Conservation (phyloP, 2,329 filamentous ascomycete genomes). For the Cytospora schulzeri region DNA sequence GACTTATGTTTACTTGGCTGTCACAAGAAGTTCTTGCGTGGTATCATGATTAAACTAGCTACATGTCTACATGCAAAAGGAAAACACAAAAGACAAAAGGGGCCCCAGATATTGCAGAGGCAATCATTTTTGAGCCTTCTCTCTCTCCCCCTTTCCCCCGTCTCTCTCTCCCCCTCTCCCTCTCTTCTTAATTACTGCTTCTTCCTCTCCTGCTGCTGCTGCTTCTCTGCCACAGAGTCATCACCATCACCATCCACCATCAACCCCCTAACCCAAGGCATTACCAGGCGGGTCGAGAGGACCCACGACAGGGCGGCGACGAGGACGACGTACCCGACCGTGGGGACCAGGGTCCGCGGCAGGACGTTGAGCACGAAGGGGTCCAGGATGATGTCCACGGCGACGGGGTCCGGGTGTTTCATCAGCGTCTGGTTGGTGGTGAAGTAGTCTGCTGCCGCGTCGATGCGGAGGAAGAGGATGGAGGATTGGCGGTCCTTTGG, state of each 20-base stretch:
- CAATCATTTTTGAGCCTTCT: constrained; percentile 6
- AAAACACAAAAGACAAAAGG: constrained; percentile 1
- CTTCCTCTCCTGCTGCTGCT: constrained; percentile 41
- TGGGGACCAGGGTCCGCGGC: constrained; percentile 75
- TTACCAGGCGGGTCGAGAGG: constrained; percentile 42
- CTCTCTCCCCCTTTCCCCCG: constrained; percentile 44
- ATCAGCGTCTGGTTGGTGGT: constrained; percentile 75
- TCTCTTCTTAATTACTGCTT: constrained; percentile 35
- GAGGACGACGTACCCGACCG: constrained; percentile 65
- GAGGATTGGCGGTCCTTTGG: constrained; percentile 43
- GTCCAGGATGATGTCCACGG: constrained; percentile 82
- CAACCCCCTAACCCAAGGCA: constrained; percentile 35
- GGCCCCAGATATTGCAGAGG: constrained; percentile 9
- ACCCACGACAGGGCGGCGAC: constrained; percentile 57
- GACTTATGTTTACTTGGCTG: not conserved
- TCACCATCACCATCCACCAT: too few species aligned
- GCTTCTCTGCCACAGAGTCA: constrained; percentile 27
- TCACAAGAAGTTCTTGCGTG: constrained; percentile 5
- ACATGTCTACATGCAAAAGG: constrained; percentile 6
- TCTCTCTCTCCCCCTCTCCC: constrained; percentile 12
- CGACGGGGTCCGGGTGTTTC: constrained; percentile 70
- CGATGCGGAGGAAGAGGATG: constrained; percentile 71
- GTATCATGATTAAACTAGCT: constrained; percentile 20
- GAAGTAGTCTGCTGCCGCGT: constrained; percentile 83
- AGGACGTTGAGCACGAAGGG: constrained; percentile 80